Base-by-base conservation (phyloP, 2,329 filamentous ascomycete species). In the Calonectria henricotiae region DNA sequence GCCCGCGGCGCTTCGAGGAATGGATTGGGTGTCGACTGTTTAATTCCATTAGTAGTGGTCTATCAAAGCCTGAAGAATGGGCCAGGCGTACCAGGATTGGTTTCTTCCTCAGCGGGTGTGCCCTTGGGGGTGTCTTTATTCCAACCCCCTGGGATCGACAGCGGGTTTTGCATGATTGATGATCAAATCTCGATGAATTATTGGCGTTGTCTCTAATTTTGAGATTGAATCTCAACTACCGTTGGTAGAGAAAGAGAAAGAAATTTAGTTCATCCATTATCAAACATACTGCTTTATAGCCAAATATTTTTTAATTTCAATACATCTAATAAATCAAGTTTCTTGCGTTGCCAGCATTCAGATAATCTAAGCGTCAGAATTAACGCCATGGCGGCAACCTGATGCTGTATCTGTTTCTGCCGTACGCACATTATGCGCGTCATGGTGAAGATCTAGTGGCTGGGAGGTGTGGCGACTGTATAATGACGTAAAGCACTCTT, bases 1-100 rank as follows among this genome's bases (percentile, higher is more conserved):
- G 41, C 83, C 82, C 20, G 82, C 83, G 54, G 80, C 80, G 13
- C 85, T 82, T 62, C 82, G 76, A 35, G 82, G 81, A 47, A 82
- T 74, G 51, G 76, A 76, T 27, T 80, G 68, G 49, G 75, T 62
- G 46, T 80, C 78, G 70, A 78, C 79, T 81, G 13, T 20, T 23
- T 23, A 1, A 8, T 25, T 17, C 25, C 1, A 5, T 60, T 47
- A 49, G 43, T 27, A 4, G 15, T 20, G 6, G 8, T 46, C n/a
- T 35, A 39, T 37, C 13, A 35, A 5, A 44, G 3, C 20, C 2
- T 1, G 13, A 20, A 27, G 37, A 20, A 13, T 7, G 25, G 30
- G 7, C n/a, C 5, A 8, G 35, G 77, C 81, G 73, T 70, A 82
- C 81, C 75, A 68, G 81, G 75, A 68, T 80, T 77, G 61, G 74